phyloP scores from a whole-genome alignment of 495 filamentous ascomycete genomes.

The Cryomyces minteri region DNA sequence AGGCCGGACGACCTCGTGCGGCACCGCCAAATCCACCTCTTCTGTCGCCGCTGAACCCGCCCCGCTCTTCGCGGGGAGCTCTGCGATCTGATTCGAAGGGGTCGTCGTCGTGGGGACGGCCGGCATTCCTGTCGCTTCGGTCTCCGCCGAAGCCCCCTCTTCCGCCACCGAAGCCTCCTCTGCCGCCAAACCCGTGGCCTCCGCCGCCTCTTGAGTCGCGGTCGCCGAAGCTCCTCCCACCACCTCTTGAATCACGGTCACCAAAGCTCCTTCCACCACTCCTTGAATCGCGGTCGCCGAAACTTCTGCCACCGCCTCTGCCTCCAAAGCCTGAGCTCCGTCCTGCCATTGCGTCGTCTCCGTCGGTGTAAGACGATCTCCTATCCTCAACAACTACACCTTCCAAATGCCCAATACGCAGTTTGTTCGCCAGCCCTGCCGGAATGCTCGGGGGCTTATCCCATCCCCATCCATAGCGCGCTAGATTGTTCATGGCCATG shows the following conservation, averaged over 20 bases:
- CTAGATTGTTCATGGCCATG: constrained; percentile 40
- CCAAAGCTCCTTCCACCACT: too few species aligned
- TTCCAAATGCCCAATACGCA: constrained; percentile 25
- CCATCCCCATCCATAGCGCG: constrained; percentile 42
- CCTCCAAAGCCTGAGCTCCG: constrained; percentile 3
- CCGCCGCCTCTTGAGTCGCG: too few species aligned
- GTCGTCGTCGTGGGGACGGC: too few species aligned
- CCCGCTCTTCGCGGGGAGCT: not conserved
- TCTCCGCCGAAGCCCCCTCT: constrained; percentile 1
- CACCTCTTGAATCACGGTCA: too few species aligned
- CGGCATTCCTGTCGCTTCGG: too few species aligned
- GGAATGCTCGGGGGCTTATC: constrained; percentile 33
- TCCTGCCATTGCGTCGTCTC: not conserved
- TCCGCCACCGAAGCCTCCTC: not conserved
- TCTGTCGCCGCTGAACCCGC: not conserved
- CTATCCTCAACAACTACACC: constrained; percentile 27
- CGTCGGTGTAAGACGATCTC: too few species aligned
- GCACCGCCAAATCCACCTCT: not conserved
- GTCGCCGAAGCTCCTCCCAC: too few species aligned
- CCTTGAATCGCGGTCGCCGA: too few species aligned
- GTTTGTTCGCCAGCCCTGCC: constrained; percentile 21
- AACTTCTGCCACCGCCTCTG: too few species aligned
- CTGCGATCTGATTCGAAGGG: too few species aligned
- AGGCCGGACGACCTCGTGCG: constrained; percentile 1
- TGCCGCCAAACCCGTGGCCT: constrained; percentile 2